Conservation (phyloP, 768 basidiomycete genomes). For the Suillus paluster region DNA sequence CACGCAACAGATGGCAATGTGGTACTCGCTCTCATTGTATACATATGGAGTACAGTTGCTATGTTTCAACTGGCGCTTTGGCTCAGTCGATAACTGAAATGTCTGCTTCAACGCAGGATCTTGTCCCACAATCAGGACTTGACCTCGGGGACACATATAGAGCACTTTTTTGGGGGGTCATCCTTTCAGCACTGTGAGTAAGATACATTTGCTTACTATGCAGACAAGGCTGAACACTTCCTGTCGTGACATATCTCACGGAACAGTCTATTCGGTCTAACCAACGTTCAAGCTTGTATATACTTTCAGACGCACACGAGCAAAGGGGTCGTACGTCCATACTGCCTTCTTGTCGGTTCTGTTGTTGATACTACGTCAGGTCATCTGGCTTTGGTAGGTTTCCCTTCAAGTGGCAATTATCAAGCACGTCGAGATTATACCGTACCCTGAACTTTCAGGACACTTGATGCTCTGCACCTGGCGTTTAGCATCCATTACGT, state of each 20-base stretch:
- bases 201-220: too few relatives aligned
- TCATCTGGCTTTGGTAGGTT: background rate
- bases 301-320: conserved; percentile 4
- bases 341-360: background rate
- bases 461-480: conserved; percentile 41
- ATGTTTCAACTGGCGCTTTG: too few relatives aligned
- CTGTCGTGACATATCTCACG: too few relatives aligned
- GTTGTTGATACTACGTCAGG: background rate
- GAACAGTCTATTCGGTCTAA: conserved; percentile 1
- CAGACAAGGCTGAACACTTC: too few relatives aligned
- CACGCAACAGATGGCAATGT: too few relatives aligned
- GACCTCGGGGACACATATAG: background rate
- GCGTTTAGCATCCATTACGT: conserved; percentile 38
- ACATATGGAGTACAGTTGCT: too few relatives aligned
- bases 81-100: too few relatives aligned
- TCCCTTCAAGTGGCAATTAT: background rate
- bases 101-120: too few relatives aligned
- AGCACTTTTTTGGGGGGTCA: background rate
- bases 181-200: background rate
- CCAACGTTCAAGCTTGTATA: conserved; percentile 1
- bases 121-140: background rate
- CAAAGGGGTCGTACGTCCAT: background rate
- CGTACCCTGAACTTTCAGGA: conserved; percentile 25
- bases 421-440: conserved; percentile 2
- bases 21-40: too few relatives aligned